A percentile compares a stretch with the other conserved stretches of the same genome.
Evolutionary conservation across 371 early-diverging fungal species (phyloP).

Genomic region (Syncephalis fuscata): DNA sequence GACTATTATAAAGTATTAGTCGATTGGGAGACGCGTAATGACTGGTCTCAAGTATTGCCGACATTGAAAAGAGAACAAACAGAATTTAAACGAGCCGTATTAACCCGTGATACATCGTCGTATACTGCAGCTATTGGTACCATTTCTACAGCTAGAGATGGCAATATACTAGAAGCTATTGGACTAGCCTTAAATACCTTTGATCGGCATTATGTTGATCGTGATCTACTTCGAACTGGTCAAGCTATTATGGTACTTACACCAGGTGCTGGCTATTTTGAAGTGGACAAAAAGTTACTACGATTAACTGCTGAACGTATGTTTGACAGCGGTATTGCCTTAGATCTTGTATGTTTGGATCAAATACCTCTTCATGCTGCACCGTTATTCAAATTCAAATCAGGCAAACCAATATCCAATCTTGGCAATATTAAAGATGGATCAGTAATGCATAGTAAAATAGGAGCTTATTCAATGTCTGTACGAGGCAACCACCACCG

Average conservation of each 20-base stretch:
- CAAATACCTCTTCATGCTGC: constrained; percentile 76
- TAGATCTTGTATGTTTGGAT: constrained; percentile 84
- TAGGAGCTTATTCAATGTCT: neutral
- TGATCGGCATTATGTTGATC: constrained; percentile 82
- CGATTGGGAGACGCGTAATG: constrained; percentile 79
- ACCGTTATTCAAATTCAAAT: constrained; percentile 70
- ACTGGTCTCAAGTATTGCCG: constrained; percentile 67
- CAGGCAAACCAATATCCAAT: constrained; percentile 9
- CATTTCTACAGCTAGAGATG: constrained; percentile 63
- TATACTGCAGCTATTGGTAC: constrained; percentile 37
- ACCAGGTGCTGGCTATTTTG: constrained; percentile 74
- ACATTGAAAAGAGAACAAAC: constrained; percentile 61
- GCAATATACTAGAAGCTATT: constrained; percentile 88
- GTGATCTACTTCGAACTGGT: constrained; percentile 84
- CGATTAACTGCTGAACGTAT: constrained; percentile 88
- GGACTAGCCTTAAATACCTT: constrained; percentile 90
- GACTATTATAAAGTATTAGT: constrained; percentile 91
- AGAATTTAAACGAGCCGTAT: constrained; percentile 58
- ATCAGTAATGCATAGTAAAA: constrained; percentile 7
- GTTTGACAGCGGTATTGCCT: constrained; percentile 82
- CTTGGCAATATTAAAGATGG: constrained; percentile 2
- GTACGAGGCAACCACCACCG: too few relatives aligned
- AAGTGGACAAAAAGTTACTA: constrained; percentile 63
- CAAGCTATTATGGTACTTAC: constrained; percentile 84
- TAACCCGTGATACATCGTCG: constrained; percentile 34